A percentile compares a stretch with the other conserved stretches of the same genome.
These are phyloP conservation scores for Mycosphaerella sp. DNA, from an alignment of 2,329 filamentous ascomycete genomes.

Conservation along the genomic window DNA sequence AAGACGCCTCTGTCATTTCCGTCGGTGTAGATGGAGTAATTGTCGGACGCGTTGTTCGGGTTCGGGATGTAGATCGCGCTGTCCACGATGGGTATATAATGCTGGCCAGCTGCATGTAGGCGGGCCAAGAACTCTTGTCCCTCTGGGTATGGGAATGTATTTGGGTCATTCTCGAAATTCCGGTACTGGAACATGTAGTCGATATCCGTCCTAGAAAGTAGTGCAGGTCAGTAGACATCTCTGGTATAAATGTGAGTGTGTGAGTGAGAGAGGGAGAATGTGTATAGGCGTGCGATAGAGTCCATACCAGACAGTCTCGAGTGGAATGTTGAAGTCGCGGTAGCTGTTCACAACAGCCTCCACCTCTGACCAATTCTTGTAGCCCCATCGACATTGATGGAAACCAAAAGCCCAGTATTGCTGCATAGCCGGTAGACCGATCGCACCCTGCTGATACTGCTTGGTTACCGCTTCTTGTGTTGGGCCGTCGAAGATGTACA, in stretches of 20 bases:
- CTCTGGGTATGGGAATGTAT: slow-evolving; percentile 46
- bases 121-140: slow-evolving; percentile 48
- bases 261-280: not conserved
- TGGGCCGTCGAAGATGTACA: slow-evolving; percentile 73
- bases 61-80: slow-evolving; percentile 66
- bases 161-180: slow-evolving; percentile 52
- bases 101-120: slow-evolving; percentile 49
- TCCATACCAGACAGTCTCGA: slow-evolving; percentile 38
- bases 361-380: slow-evolving; percentile 63
- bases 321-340: slow-evolving; percentile 50
- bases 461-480: slow-evolving; percentile 61
- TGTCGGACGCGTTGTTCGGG: slow-evolving; percentile 60
- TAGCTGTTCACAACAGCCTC: slow-evolving; percentile 52
- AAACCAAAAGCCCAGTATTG: slow-evolving; percentile 76
- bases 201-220: slow-evolving; percentile 29
- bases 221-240: not conserved
- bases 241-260: not conserved
- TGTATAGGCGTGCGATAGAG: not conserved
- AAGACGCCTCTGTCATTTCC: slow-evolving; percentile 33
- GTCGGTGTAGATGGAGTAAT: slow-evolving; percentile 42
- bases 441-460: slow-evolving; percentile 60
- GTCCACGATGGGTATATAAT: slow-evolving; percentile 57
- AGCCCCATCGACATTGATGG: slow-evolving; percentile 81
- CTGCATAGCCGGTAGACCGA: slow-evolving; percentile 69
- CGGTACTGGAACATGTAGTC: slow-evolving; percentile 57